Percentiles rank a stretch among this genome's conserved stretches.
Conservation (phyloP, 306 rosid species). For the Oxytropis ochrocephala region DNA sequence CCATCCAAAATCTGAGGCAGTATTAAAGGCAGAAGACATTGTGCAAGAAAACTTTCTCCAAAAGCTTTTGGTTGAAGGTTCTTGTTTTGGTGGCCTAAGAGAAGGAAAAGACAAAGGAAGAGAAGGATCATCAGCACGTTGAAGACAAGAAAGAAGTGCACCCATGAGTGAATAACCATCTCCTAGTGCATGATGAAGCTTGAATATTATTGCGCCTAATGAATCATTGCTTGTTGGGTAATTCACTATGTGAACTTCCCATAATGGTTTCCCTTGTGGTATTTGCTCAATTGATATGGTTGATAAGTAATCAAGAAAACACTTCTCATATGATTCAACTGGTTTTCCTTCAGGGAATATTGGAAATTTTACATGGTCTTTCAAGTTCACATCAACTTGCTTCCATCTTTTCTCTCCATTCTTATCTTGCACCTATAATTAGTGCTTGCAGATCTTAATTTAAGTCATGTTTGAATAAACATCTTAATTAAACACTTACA, state of each 20-base stretch:
- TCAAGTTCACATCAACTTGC: constrained; percentile 33
- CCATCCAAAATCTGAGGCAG: constrained; percentile 36
- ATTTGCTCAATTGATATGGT: constrained; percentile 23
- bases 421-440: constrained; percentile 21
- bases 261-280: constrained; percentile 37
- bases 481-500: no score
- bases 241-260: constrained; percentile 50
- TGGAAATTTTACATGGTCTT: constrained; percentile 38
- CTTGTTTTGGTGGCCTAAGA: not conserved
- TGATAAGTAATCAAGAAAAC: constrained; percentile 34
- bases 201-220: constrained; percentile 28
- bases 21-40: constrained; percentile 24
- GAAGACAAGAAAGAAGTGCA: constrained; percentile 51
- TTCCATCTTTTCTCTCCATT: constrained; percentile 47
- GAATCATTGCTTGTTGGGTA: constrained; percentile 35
- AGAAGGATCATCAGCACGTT: constrained; percentile 42
- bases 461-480: no score
- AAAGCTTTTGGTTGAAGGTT: not conserved
- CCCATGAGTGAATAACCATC: constrained; percentile 67
- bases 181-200: constrained; percentile 61
- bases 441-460: not conserved
- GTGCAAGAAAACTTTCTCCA: not conserved
- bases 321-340: constrained; percentile 23
- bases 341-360: constrained; percentile 20
- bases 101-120: constrained; percentile 55